Conservation (phyloP, 2,329 filamentous ascomycete species). For the Fusarium keratoplasticum region DNA sequence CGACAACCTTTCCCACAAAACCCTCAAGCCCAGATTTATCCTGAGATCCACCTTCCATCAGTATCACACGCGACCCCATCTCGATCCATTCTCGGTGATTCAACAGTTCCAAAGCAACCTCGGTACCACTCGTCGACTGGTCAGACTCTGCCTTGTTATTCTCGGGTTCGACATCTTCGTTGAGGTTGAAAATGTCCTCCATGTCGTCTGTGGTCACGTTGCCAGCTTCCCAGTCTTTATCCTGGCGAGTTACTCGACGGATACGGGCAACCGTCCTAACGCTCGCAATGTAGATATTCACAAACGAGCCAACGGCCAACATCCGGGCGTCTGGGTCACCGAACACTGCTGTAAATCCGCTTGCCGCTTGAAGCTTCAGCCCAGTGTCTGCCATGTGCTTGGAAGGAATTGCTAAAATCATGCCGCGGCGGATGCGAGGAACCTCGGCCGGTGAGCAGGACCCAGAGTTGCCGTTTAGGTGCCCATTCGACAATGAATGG, state of each 20-base stretch:
- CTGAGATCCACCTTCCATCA: conserved; percentile 77
- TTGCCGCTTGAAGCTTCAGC: conserved; percentile 72
- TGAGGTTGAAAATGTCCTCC: conserved; percentile 70
- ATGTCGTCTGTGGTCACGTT: conserved; percentile 53
- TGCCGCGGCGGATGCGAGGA: conserved; percentile 77
- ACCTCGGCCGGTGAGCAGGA: conserved; percentile 31
- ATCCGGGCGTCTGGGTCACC: conserved; percentile 69
- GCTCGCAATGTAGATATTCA: conserved; percentile 89
- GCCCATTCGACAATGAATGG: conserved; percentile 46
- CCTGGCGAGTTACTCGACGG: conserved; percentile 60
- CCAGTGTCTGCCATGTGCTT: conserved; percentile 67
- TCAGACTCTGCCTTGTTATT: conserved; percentile 37
- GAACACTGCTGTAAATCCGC: conserved; percentile 79
- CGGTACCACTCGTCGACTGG: conserved; percentile 49
- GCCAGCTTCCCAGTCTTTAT: conserved; percentile 40
- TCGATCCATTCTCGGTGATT: conserved; percentile 80
- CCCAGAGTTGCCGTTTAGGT: conserved; percentile 11
- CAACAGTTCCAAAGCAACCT: conserved; percentile 76
- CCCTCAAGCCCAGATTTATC: conserved; percentile 77
- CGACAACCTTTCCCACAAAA: conserved; percentile 75
- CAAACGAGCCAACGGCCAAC: conserved; percentile 74
- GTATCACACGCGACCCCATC: conserved; percentile 74
- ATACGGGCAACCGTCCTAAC: conserved; percentile 85
- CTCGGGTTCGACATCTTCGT: conserved; percentile 57
- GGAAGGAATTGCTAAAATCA: conserved; percentile 78